Evolutionary conservation across 2,329 filamentous ascomycete species (phyloP).

Genomic region (Elsinoe batatas): DNA sequence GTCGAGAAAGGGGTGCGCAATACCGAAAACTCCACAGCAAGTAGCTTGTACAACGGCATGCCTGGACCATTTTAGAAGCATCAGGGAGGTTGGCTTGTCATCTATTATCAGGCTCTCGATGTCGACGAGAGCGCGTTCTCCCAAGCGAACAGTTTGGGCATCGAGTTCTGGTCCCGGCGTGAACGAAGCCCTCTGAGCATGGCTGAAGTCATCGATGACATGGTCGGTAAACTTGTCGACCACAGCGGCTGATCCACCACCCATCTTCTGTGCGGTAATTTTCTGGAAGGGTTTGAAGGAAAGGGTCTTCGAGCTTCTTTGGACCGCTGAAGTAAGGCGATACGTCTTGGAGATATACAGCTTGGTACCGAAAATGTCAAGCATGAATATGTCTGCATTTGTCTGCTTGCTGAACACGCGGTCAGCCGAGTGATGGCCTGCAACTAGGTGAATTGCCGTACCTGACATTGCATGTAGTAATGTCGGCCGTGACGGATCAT

Average conservation of each 20-base stretch:
- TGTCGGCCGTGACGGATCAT: neutral
- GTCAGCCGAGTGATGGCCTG: neutral
- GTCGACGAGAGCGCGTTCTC: neutral
- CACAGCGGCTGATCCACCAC: neutral
- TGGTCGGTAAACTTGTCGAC: neutral
- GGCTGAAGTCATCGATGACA: neutral
- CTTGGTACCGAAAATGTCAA: slow-evolving; percentile 4
- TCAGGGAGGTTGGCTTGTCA: neutral
- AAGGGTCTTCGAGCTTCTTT: neutral
- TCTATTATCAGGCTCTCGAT: neutral
- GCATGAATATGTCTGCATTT: neutral
- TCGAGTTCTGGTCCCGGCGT: neutral
- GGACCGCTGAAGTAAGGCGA: neutral
- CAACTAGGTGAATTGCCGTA: neutral
- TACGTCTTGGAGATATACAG: neutral
- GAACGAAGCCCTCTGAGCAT: neutral
- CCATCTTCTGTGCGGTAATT: neutral
- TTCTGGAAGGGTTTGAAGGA: neutral
- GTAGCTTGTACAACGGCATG: slow-evolving; percentile 1
- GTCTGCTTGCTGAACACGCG: neutral
- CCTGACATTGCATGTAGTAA: neutral
- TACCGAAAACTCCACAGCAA: neutral
- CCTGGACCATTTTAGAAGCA: neutral
- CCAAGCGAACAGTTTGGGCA: neutral
- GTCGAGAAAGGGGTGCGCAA: neutral